phyloP scores from a whole-genome alignment of 257 asterid species.

The Fraxinus quadrangulata region DNA sequence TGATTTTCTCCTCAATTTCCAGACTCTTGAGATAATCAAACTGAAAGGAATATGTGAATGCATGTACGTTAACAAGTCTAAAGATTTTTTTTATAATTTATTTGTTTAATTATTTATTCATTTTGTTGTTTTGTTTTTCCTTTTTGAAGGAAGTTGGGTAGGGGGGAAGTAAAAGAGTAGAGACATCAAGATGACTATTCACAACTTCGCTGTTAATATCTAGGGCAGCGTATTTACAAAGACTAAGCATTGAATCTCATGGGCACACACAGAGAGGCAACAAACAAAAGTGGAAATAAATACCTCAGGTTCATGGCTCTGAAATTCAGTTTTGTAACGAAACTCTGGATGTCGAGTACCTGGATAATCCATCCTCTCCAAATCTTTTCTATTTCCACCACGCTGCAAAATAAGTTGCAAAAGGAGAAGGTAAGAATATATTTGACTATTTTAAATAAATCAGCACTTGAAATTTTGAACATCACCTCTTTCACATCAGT shows the following conservation, averaged over 20 bases:
- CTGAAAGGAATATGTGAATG: conserved; percentile 44
- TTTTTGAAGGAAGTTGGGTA: neutral
- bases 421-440: conserved; percentile 14
- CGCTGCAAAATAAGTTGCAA: conserved; percentile 46
- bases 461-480: conserved; percentile 18
- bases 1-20: conserved; percentile 98
- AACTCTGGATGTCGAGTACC: conserved; percentile 86
- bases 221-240: neutral
- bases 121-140: neutral
- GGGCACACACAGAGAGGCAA: neutral
- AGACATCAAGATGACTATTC: conserved; percentile 2
- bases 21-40: conserved; percentile 99
- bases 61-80: conserved; percentile 20
- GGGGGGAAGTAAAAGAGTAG: conserved; percentile 1
- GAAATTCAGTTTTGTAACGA: conserved; percentile 95
- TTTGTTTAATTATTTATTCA: neutral
- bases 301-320: conserved; percentile 99
- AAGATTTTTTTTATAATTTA: neutral
- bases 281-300: conserved; percentile 17
- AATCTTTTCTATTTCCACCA: conserved; percentile 75
- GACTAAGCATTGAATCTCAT: conserved; percentile 6
- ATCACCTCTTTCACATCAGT: conserved; percentile 54
- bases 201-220: conserved; percentile 16
- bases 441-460: conserved; percentile 19
- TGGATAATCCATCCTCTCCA: conserved; percentile 73